phyloP scores from a whole-genome alignment of 148 eudicot species.

The Hydrangea macrophylla region DNA sequence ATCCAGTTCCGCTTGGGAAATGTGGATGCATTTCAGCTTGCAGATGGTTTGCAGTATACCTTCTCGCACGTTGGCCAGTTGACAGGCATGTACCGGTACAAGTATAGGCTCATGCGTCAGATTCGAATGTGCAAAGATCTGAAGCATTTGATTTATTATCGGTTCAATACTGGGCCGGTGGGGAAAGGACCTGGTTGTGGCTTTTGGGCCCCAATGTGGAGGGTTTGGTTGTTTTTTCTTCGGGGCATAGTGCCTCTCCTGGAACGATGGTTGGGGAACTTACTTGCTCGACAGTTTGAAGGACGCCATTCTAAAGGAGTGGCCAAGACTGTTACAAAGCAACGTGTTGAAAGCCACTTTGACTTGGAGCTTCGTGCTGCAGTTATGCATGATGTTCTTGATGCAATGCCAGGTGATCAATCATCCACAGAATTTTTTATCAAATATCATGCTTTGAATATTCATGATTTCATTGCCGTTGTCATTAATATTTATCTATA shows the following conservation, averaged over 20 bases:
- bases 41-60: conserved; percentile 97
- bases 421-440: neutral
- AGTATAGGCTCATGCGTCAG: conserved; percentile 98
- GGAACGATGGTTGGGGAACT: conserved; percentile 96
- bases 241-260: conserved; percentile 98
- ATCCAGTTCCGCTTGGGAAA: conserved; percentile 99
- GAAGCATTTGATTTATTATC: conserved; percentile 96
- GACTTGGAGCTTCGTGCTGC: conserved; percentile 99
- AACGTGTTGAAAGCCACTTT: conserved; percentile 99
- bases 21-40: conserved; percentile 99
- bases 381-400: conserved; percentile 99
- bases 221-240: conserved; percentile 99
- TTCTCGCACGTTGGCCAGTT: conserved; percentile 98
- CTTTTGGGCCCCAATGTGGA: conserved; percentile 99
- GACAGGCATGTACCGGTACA: conserved; percentile 98
- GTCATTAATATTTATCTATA: neutral
- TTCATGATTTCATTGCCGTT: neutral
- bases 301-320: conserved; percentile 99
- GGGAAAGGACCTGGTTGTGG: conserved; percentile 99
- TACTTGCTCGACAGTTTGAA: conserved; percentile 97
- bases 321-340: conserved; percentile 98
- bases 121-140: conserved; percentile 97
- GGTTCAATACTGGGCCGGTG: conserved; percentile 98
- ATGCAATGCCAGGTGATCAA: conserved; percentile 81
- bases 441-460: too few relatives aligned